Evolutionary conservation across 2,329 filamentous ascomycete genomes (phyloP).

Genomic region (Epichloe gansuensis): DNA sequence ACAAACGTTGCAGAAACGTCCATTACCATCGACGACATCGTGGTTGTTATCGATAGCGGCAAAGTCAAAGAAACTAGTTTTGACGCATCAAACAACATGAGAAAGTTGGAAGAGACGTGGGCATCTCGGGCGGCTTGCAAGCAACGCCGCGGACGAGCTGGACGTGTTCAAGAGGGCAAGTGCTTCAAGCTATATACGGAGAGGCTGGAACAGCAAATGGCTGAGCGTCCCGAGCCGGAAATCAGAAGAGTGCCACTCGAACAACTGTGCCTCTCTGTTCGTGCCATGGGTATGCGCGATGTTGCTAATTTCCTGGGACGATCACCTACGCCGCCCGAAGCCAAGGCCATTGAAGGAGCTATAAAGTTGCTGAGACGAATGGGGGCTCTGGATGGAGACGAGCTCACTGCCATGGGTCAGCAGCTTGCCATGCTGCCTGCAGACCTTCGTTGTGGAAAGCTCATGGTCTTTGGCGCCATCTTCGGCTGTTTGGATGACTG

Average conservation of each 20-base stretch:
- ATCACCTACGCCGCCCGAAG: constrained; percentile 81
- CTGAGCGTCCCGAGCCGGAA: constrained; percentile 80
- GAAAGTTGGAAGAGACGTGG: constrained; percentile 89
- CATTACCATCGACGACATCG: constrained; percentile 95
- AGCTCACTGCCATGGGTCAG: constrained; percentile 79
- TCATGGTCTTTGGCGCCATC: constrained; percentile 89
- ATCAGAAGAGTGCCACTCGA: constrained; percentile 88
- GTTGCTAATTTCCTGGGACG: constrained; percentile 71
- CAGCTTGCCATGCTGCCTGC: constrained; percentile 94
- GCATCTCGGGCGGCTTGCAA: constrained; percentile 89
- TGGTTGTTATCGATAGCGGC: constrained; percentile 90
- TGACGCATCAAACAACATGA: constrained; percentile 84
- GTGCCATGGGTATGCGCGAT: constrained; percentile 84
- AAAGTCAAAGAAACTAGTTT: constrained; percentile 95
- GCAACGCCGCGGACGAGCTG: constrained; percentile 83
- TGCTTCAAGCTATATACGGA: constrained; percentile 95
- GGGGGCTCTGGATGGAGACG: constrained; percentile 76
- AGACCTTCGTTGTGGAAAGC: constrained; percentile 82
- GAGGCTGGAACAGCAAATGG: constrained; percentile 77
- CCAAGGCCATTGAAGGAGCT: constrained; percentile 74
- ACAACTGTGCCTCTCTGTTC: constrained; percentile 86
- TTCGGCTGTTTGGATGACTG: constrained; percentile 87
- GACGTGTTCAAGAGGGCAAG: constrained; percentile 77
- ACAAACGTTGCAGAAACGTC: constrained; percentile 98
- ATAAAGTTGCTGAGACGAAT: constrained; percentile 69